phyloP scores from a whole-genome alignment of 768 basidiomycete species.

The Stropharia rugosoannulata region DNA sequence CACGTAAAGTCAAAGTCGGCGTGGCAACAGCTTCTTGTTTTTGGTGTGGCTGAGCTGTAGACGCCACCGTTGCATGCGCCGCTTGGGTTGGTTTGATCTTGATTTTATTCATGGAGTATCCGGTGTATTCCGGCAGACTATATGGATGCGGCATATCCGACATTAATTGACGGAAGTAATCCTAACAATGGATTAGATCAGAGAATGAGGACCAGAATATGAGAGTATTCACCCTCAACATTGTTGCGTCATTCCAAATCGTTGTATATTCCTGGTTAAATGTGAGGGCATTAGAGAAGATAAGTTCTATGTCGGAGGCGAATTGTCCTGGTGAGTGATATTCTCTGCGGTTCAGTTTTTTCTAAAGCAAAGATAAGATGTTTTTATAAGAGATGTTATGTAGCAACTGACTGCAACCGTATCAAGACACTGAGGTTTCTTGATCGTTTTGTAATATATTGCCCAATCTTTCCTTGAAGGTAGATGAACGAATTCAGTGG shows the following conservation, averaged over 20 bases:
- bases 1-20: conserved; percentile 32
- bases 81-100: conserved; percentile 65
- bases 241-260: conserved; percentile 78
- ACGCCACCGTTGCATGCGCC: conserved; percentile 29
- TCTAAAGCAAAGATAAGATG: conserved; percentile 42
- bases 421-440: conserved; percentile 76
- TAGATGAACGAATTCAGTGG: conserved; percentile 80
- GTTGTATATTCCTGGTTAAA: conserved; percentile 87
- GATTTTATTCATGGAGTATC: conserved; percentile 46
- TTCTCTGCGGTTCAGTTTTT: conserved; percentile 77
- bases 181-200: conserved; percentile 37
- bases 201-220: neutral
- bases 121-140: conserved; percentile 59
- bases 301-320: conserved; percentile 83
- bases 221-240: conserved; percentile 52
- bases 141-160: conserved; percentile 71
- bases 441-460: conserved; percentile 76
- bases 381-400: neutral
- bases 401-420: conserved; percentile 64
- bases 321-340: conserved; percentile 71
- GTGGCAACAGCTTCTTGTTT: conserved; percentile 18
- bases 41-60: conserved; percentile 16
- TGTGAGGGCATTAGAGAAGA: conserved; percentile 84
- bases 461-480: conserved; percentile 81
- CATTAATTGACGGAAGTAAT: conserved; percentile 74